Percentiles rank a stretch among this genome's conserved stretches.
These are phyloP conservation scores for Porodaedalea pini DNA, from an alignment of 1,284 basidiomycete genomes.

Conservation along the genomic window DNA sequence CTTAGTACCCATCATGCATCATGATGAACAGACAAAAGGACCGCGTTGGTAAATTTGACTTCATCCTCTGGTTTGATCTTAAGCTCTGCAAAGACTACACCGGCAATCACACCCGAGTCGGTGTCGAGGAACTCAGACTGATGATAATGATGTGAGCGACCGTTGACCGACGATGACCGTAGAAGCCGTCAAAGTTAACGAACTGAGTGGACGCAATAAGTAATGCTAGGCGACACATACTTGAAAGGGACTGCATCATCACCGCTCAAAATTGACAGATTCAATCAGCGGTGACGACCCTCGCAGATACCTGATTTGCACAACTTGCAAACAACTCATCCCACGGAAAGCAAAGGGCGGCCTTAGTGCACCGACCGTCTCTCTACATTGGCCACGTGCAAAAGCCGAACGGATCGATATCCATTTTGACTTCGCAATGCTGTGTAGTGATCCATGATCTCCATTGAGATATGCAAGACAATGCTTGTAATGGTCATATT, in stretches of 20 bases:
- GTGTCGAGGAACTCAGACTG: slow-evolving; percentile 2
- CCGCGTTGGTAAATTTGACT: background rate
- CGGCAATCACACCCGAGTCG: slow-evolving; percentile 1
- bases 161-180: slow-evolving; percentile 6
- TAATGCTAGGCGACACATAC: no score
- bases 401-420: background rate
- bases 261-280: no score
- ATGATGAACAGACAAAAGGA: background rate
- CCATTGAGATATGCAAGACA: slow-evolving; percentile 6
- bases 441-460: slow-evolving; percentile 7
- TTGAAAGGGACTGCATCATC: no score
- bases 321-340: no score
- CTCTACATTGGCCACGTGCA: background rate
- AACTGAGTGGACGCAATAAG: background rate
- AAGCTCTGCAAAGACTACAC: background rate
- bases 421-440: background rate
- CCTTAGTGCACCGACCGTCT: background rate
- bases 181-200: background rate
- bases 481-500: slow-evolving; percentile 1
- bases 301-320: no score
- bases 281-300: no score
- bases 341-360: background rate
- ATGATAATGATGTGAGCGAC: slow-evolving; percentile 5
- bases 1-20: slow-evolving; percentile 3
- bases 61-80: background rate